phyloP scores from a whole-genome alignment of 352 stramenopile genomes.

The Pythium rishiriense region DNA sequence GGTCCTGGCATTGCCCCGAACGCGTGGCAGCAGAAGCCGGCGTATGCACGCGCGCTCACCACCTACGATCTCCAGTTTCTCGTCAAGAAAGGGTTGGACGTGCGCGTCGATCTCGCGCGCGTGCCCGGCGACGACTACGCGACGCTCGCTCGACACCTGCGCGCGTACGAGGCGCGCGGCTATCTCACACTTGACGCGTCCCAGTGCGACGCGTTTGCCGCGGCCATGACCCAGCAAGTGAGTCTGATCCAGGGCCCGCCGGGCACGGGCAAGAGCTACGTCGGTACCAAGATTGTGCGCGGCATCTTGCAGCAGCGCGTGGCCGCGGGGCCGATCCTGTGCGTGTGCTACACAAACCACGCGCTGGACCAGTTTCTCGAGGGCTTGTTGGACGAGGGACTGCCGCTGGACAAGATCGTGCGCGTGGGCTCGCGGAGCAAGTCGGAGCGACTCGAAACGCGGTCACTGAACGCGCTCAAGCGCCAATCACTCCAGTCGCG shows the following conservation, averaged over 20 bases:
- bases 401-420: constrained; percentile 50
- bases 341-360: constrained; percentile 92
- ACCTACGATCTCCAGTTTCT: constrained; percentile 18
- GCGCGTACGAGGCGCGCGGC: constrained; percentile 1
- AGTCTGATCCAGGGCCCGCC: constrained; percentile 82
- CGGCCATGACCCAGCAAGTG: constrained; percentile 68
- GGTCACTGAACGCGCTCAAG: constrained; percentile 13
- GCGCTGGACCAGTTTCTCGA: constrained; percentile 91
- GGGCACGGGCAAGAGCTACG: constrained; percentile 84
- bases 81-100: not conserved
- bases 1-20: not conserved
- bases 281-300: constrained; percentile 72
- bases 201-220: constrained; percentile 62
- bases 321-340: constrained; percentile 56
- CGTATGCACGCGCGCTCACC: constrained; percentile 10
- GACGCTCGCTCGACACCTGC: constrained; percentile 4
- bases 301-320: constrained; percentile 50
- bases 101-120: constrained; percentile 4
- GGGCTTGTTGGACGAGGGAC: constrained; percentile 55
- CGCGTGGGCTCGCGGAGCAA: constrained; percentile 80
- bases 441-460: constrained; percentile 28
- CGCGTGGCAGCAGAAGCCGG: constrained; percentile 4
- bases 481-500: not conserved
- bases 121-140: constrained; percentile 3
- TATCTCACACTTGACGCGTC: constrained; percentile 50